phyloP scores from a whole-genome alignment of 768 basidiomycete species.

The Leucosporidium scottii region DNA sequence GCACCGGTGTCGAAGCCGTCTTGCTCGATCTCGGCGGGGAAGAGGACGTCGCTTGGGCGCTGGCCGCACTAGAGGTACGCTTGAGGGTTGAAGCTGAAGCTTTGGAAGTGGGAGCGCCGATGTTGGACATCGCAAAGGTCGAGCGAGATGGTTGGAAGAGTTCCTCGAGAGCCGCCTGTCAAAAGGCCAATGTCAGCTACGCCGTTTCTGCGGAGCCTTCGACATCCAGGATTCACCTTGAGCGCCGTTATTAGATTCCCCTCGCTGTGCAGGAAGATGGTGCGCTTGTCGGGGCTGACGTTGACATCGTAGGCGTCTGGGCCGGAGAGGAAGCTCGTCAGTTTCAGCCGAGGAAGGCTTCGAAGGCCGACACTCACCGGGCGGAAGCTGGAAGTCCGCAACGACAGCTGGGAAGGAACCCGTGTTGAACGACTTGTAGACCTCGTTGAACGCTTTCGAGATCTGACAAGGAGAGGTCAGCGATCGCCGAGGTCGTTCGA shows the following conservation, averaged over 20 bases:
- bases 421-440: constrained; percentile 73
- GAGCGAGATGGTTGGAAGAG: constrained; percentile 64
- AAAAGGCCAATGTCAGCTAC: background rate
- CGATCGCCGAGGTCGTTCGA: background rate
- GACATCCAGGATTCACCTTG: constrained; percentile 51
- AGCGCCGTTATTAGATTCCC: constrained; percentile 66
- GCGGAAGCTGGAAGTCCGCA: constrained; percentile 74
- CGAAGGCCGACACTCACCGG: constrained; percentile 48
- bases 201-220: background rate
- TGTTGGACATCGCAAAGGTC: constrained; percentile 54
- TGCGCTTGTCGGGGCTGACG: constrained; percentile 94
- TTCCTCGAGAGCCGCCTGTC: constrained; percentile 59
- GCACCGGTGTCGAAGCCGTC: background rate
- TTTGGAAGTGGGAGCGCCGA: background rate
- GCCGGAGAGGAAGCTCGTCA: background rate
- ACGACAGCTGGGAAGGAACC: constrained; percentile 73
- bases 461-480: constrained; percentile 47
- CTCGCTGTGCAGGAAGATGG: constrained; percentile 84
- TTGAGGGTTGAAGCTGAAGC: no score
- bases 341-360: background rate
- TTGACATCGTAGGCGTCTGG: constrained; percentile 82
- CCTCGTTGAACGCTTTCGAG: constrained; percentile 84
- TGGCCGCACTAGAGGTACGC: no score
- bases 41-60: background rate
- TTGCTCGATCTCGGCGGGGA: background rate